These are phyloP conservation scores for Phytophthora cajani DNA, from an alignment of 352 stramenopile species.

Conservation along the genomic window DNA sequence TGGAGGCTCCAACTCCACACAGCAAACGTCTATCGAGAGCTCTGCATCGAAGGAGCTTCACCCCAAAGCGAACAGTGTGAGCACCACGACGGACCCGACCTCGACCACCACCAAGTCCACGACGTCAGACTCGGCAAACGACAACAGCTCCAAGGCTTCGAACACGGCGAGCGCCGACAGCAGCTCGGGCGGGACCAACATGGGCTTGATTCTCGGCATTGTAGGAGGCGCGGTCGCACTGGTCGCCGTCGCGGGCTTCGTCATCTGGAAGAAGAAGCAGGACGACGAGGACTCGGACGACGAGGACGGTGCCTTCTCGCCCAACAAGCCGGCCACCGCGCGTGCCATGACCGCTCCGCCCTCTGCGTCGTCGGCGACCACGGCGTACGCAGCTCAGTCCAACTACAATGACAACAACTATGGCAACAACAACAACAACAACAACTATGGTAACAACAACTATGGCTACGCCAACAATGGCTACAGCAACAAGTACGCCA, in stretches of 20 bases:
- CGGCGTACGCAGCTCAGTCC: slow-evolving; percentile 36
- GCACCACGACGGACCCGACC: slow-evolving; percentile 19
- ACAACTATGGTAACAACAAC: slow-evolving; percentile 27
- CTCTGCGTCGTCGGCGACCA: slow-evolving; percentile 28
- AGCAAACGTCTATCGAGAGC: slow-evolving; percentile 19
- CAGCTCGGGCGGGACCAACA: slow-evolving; percentile 38
- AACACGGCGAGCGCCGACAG: slow-evolving; percentile 41
- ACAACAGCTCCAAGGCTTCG: slow-evolving; percentile 29
- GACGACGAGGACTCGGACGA: slow-evolving; percentile 75
- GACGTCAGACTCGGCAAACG: slow-evolving; percentile 32
- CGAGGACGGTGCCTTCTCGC: slow-evolving; percentile 45
- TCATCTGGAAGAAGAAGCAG: slow-evolving; percentile 62
- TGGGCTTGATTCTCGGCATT: slow-evolving; percentile 63
- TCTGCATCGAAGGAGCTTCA: slow-evolving; percentile 24
- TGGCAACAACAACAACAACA: slow-evolving; percentile 19
- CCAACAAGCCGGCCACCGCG: slow-evolving; percentile 24
- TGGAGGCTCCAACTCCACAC: slow-evolving; percentile 20
- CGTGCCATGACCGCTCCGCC: slow-evolving; percentile 26
- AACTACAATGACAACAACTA: slow-evolving; percentile 27
- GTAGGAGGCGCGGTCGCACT: slow-evolving; percentile 47
- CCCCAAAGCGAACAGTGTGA: slow-evolving; percentile 25
- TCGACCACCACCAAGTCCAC: slow-evolving; percentile 34
- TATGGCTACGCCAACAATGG: slow-evolving; percentile 5
- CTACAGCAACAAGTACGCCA: slow-evolving; percentile 14
- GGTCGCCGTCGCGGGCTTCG: slow-evolving; percentile 59